Evolutionary conservation across 2,329 filamentous ascomycete species (phyloP), one percentile per base, ranked within the genome.

Genomic region (Albophoma yamanashiensis): DNA sequence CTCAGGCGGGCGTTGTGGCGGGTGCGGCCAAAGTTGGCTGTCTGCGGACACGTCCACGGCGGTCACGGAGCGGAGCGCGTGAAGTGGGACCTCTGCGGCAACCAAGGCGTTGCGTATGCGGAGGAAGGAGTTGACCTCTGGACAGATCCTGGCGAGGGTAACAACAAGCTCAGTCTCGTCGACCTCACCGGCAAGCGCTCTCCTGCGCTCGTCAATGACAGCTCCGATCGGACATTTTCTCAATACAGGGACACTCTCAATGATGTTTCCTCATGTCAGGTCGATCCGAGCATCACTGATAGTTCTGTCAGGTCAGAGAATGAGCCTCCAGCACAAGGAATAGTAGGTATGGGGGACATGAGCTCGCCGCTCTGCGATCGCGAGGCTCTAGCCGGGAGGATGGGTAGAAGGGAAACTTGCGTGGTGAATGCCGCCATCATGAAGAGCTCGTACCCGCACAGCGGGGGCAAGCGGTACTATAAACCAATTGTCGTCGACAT

Each of bases 401-500:
- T 74, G 64, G 76, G 78, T 55, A 78, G 83, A 65, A 76, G 70
- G 62, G 88, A 93, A 75, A 94, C 89, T 1, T 92, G 86, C 69
- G 76, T 95, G 58, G 82, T 94, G 65, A 95, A 96, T 74, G 89
- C 89, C 36, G 86, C 90, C 25, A 86, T 92, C 63, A 82, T 89
- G 79, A 85, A 84, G 52, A 85, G 79, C 27, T 86, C 82, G 62
- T 87, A 84, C 73, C 87, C 87, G 57, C 85, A 88, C 63, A 67
- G 66, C 1, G 80, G 78, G 1, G 84, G 84, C 20, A 89, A 86
- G 70, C 79, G 74, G 62, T 85, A 89, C 73, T 86, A 92, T 72
- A 89, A 92, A 69, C 87, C 91, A 25, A 88, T 95, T 65, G 87
- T 95, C n/a, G 85, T 96, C 15, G 90, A 96, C 69, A 68, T 95